Evolutionary conservation across 768 basidiomycete species (phyloP), one percentile per base, ranked within the genome.

Genomic region (Lactifluus rugatus): DNA sequence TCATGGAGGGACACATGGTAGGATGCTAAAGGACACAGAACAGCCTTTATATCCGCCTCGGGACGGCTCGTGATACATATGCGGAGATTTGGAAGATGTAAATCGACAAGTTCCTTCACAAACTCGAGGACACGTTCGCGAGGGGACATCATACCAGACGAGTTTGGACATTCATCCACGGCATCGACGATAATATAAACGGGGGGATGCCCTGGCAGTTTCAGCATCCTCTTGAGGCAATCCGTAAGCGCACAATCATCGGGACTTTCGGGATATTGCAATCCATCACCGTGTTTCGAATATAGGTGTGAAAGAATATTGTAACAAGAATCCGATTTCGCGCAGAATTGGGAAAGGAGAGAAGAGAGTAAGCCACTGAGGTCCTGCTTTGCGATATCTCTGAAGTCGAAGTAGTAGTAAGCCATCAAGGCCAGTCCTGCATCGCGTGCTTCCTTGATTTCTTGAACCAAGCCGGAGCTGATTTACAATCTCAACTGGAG

Each of bases 161-260:
- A 41, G 13, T 21, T 49, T 8, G 54, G 54, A 41, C 54, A 56
- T 26, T 56, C 54, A 11, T 56, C 54, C 2, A 56, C 23, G 6
- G 25, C 54, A 31, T 56, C 54, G 14, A 56, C n/a, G 26, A 56
- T 23, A 1, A 56, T 48, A n/a, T 48, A 56, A 0, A 36, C 28
- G 1, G 7, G 8, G 1, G 36, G 44, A n/a, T 39, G 31, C 5
- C 16, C 16, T 9, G 42, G 23, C 10, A 41, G 34, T 2, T 1
- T 1, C 0, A 48, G 17, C 25, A 56, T 49, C 1, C 28, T 9
- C 25, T 26, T 48, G 5, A 49, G 26, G 47, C 54, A 48, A 19
- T 21, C 2, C 5, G 16, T 37, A 1, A 54, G 52, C 3, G 44
- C 42, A 6, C 25, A 9, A 13, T 45, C 17, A 7, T 34, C 44